Conservation (phyloP, 2,329 filamentous ascomycete species). For the Parascedosporium putredinis region DNA sequence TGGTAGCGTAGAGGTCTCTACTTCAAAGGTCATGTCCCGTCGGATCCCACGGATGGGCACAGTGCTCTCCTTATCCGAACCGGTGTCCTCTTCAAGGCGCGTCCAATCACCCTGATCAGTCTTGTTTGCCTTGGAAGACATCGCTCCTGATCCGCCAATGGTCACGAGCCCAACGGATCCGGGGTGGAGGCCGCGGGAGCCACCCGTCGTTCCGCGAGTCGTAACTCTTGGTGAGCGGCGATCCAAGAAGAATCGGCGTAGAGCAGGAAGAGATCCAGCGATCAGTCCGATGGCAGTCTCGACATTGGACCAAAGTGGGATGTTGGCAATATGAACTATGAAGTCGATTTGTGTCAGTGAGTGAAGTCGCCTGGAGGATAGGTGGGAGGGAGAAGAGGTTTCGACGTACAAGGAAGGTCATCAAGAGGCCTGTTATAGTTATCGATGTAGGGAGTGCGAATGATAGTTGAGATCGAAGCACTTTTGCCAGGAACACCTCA, state of each 20-base stretch:
- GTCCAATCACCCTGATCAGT: conserved; percentile 11
- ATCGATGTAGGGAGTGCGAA: conserved; percentile 15
- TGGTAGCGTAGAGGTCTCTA: conserved; percentile 5
- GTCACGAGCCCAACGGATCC: conserved; percentile 10
- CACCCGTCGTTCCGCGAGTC: conserved; percentile 2
- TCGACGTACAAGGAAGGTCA: conserved; percentile 3
- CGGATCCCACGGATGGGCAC: conserved; percentile 11
- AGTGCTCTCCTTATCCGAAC: conserved; percentile 12
- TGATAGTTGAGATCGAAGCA: conserved; percentile 16
- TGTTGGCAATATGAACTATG: conserved; percentile 3
- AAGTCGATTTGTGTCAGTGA: background rate
- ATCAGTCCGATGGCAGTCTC: conserved; percentile 15
- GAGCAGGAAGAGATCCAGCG: conserved; percentile 13
- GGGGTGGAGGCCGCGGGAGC: background rate
- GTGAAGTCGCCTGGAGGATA: conserved; percentile 6
- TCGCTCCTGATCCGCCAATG: conserved; percentile 11
- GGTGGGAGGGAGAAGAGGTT: conserved; percentile 14
- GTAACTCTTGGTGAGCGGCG: background rate
- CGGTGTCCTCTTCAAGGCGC: conserved; percentile 11
- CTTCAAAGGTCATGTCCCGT: conserved; percentile 9
- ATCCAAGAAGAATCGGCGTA: conserved; percentile 12
- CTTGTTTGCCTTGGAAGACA: conserved; percentile 8
- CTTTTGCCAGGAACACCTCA: background rate
- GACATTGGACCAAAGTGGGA: conserved; percentile 14
- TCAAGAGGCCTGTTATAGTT: conserved; percentile 13